Percentiles rank a stretch among this genome's conserved stretches.
Evolutionary conservation across 768 basidiomycete species (phyloP).

Genomic region (Candolleomyces aberdarensis): DNA sequence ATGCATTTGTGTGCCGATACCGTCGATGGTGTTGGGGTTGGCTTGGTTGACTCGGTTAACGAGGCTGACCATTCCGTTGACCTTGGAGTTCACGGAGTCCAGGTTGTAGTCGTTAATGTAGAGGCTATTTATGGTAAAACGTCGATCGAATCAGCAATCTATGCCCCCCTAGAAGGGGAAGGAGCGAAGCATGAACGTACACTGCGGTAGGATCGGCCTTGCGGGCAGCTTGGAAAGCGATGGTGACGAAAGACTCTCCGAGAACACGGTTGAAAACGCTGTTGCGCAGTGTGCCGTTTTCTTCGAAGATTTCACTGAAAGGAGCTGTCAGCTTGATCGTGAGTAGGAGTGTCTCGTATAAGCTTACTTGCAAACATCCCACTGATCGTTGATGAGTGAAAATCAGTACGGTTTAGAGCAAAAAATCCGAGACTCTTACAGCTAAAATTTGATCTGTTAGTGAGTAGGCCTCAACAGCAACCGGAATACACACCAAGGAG

Average conservation of each 20-base stretch:
- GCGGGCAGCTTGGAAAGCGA: conserved; percentile 41
- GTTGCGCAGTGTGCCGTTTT: conserved; percentile 34
- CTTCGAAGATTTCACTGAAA: conserved; percentile 38
- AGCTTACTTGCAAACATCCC: conserved; percentile 30
- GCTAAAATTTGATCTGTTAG: too few relatives aligned
- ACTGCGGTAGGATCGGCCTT: conserved; percentile 36
- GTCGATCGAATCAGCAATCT: background rate
- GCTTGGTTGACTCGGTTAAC: conserved; percentile 38
- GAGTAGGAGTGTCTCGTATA: background rate
- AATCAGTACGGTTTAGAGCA: background rate
- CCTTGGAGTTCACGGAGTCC: conserved; percentile 48
- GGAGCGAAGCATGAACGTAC: conserved; percentile 15
- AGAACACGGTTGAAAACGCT: conserved; percentile 39
- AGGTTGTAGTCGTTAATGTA: conserved; percentile 47
- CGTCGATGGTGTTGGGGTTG: conserved; percentile 39
- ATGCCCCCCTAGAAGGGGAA: background rate
- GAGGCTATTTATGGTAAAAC: conserved; percentile 11
- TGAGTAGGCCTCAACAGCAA: too few relatives aligned
- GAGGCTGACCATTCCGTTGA: conserved; percentile 36
- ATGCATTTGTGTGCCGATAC: conserved; percentile 50
- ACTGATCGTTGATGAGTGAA: conserved; percentile 10
- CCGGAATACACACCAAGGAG: conserved; percentile 21
- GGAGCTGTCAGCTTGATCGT: conserved; percentile 18
- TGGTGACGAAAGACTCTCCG: conserved; percentile 36
- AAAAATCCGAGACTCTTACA: background rate